These are phyloP conservation scores for Rhodomyrtus psidioides DNA, from an alignment of 441 rosid genomes.

Conservation along the genomic window DNA sequence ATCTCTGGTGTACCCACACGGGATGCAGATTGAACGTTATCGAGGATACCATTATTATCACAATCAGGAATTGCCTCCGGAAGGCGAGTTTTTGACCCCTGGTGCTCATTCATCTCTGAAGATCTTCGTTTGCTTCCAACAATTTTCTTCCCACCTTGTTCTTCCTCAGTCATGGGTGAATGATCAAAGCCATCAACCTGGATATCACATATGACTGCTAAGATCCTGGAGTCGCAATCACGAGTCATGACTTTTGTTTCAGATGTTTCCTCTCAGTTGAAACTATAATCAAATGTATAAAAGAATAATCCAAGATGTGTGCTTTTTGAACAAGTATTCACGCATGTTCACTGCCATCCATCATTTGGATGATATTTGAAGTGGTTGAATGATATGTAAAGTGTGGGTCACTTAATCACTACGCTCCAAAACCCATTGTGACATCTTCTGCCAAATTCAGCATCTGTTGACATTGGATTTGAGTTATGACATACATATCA, in stretches of 20 bases:
- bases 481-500: neutral
- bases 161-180: constrained; percentile 26
- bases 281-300: neutral
- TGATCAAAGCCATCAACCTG: constrained; percentile 49
- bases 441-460: constrained; percentile 51
- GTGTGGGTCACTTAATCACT: neutral
- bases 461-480: constrained; percentile 37
- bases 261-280: neutral
- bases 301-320: neutral
- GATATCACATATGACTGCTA: neutral
- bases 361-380: neutral
- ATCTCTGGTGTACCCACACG: constrained; percentile 9
- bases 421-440: constrained; percentile 59
- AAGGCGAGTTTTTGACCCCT: constrained; percentile 9
- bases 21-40: constrained; percentile 11
- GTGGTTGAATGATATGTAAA: neutral
- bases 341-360: neutral
- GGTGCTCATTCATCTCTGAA: constrained; percentile 18
- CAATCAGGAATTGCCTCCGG: neutral
- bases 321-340: neutral
- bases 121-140: constrained; percentile 18
- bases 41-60: constrained; percentile 2
- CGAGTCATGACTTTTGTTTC: neutral
- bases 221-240: neutral
- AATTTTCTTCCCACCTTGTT: constrained; percentile 19